Conservation (phyloP, 176 grass and related monocot genomes). For the Bothriochloa decipiens region DNA sequence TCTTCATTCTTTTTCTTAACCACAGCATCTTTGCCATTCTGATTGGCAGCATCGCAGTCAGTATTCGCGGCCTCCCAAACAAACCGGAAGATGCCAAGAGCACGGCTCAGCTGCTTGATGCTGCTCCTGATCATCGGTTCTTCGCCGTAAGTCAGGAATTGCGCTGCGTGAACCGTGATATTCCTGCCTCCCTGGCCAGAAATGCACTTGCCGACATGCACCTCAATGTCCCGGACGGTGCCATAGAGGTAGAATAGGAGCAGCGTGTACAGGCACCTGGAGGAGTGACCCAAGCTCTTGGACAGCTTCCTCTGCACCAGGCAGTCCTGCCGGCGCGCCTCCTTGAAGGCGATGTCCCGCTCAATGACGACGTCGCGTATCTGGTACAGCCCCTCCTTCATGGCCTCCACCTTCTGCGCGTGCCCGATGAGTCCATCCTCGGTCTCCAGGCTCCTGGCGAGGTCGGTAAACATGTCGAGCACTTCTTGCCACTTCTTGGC, state of each 20-base stretch:
- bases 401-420: slow-evolving; percentile 61
- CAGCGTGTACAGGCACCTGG: slow-evolving; percentile 72
- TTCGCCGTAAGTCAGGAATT: slow-evolving; percentile 45
- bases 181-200: slow-evolving; percentile 41
- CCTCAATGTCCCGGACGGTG: slow-evolving; percentile 61
- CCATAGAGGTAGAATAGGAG: slow-evolving; percentile 87
- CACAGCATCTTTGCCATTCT: too few species aligned
- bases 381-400: slow-evolving; percentile 83
- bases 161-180: slow-evolving; percentile 45
- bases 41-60: too few species aligned
- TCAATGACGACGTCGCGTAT: slow-evolving; percentile 72
- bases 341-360: slow-evolving; percentile 67
- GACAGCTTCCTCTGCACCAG: slow-evolving; percentile 73
- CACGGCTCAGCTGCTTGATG: slow-evolving; percentile 36
- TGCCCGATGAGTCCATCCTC: slow-evolving; percentile 48
- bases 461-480: slow-evolving; percentile 80
- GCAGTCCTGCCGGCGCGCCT: slow-evolving; percentile 76
- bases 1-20: too few species aligned
- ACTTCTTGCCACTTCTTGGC: slow-evolving; percentile 80
- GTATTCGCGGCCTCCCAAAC: too few species aligned
- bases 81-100: too few species aligned
- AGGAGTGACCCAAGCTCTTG: slow-evolving; percentile 76
- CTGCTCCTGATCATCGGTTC: slow-evolving; percentile 48
- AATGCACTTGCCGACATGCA: slow-evolving; percentile 49
- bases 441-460: slow-evolving; percentile 51